A percentile compares a stretch with the other conserved stretches of the same genome.
Conservation (phyloP, 1,139 yeast genomes). For the Geotrichum europaeum region DNA sequence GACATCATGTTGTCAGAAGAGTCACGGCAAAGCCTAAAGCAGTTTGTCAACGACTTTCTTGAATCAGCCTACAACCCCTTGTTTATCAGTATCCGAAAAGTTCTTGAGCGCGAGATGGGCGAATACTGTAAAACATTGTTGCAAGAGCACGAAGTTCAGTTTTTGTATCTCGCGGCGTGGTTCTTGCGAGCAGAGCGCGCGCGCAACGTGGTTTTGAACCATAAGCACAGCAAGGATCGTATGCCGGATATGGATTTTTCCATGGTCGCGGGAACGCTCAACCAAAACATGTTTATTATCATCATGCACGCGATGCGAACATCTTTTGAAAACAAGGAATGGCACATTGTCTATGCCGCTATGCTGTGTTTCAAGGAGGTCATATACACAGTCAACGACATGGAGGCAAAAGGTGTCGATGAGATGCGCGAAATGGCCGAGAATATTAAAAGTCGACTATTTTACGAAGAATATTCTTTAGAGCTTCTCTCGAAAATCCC, state of each 20-base stretch:
- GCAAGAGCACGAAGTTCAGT: conserved; percentile 41
- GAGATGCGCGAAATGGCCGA: conserved; percentile 46
- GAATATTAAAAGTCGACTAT: conserved; percentile 48
- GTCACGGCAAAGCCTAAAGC: conserved; percentile 36
- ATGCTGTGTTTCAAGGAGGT: conserved; percentile 66
- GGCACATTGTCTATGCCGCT: conserved; percentile 51
- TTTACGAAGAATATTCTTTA: conserved; percentile 61
- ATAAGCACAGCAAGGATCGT: conserved; percentile 16
- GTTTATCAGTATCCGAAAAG: conserved; percentile 47
- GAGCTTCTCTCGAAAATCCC: conserved; percentile 57
- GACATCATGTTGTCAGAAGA: conserved; percentile 33
- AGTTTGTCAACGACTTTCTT: conserved; percentile 52
- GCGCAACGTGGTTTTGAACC: conserved; percentile 15
- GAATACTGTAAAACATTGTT: conserved; percentile 24
- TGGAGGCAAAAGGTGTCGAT: conserved; percentile 38
- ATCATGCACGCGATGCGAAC: conserved; percentile 53
- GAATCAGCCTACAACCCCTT: conserved; percentile 75
- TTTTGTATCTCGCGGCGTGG: conserved; percentile 66
- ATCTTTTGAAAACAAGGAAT: conserved; percentile 37
- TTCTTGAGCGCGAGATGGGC: conserved; percentile 43
- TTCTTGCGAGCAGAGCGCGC: conserved; percentile 42
- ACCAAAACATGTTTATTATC: conserved; percentile 59
- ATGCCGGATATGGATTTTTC: conserved; percentile 43
- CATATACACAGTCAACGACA: conserved; percentile 48
- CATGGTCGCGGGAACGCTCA: conserved; percentile 60